Conservation (phyloP, 106 monocot genomes). For the Phalaenopsis equestris region DNA sequence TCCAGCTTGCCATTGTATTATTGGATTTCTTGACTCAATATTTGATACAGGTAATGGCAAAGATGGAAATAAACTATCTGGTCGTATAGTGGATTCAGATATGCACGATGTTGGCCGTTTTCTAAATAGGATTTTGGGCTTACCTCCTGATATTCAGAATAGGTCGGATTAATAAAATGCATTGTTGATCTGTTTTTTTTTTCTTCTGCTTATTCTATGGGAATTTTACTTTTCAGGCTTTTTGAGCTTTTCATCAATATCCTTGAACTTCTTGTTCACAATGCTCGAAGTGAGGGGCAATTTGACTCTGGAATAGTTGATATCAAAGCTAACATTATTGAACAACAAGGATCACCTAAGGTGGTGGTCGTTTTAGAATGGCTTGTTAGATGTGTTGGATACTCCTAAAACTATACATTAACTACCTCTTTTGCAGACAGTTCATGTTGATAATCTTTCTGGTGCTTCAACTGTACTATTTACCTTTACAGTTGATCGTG, state of each 20-base stretch:
- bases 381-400: not conserved
- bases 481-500: constrained; percentile 76
- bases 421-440: constrained; percentile 46
- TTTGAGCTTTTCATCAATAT: constrained; percentile 85
- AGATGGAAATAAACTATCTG: constrained; percentile 61
- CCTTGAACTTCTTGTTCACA: constrained; percentile 71
- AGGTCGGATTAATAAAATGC: constrained; percentile 25
- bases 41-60: constrained; percentile 64
- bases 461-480: constrained; percentile 87
- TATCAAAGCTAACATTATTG: constrained; percentile 71
- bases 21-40: not conserved
- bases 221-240: constrained; percentile 38
- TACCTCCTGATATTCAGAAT: constrained; percentile 92
- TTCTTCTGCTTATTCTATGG: constrained; percentile 2
- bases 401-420: constrained; percentile 3
- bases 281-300: constrained; percentile 89
- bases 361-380: constrained; percentile 15
- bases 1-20: not conserved
- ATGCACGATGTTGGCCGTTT: constrained; percentile 99
- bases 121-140: constrained; percentile 85
- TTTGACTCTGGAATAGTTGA: constrained; percentile 97
- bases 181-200: not conserved
- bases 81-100: constrained; percentile 90
- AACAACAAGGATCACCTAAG: constrained; percentile 71
- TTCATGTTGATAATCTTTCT: constrained; percentile 79